Evolutionary conservation across 148 eudicot genomes (phyloP).

Genomic region (Rhododendron vialii): DNA sequence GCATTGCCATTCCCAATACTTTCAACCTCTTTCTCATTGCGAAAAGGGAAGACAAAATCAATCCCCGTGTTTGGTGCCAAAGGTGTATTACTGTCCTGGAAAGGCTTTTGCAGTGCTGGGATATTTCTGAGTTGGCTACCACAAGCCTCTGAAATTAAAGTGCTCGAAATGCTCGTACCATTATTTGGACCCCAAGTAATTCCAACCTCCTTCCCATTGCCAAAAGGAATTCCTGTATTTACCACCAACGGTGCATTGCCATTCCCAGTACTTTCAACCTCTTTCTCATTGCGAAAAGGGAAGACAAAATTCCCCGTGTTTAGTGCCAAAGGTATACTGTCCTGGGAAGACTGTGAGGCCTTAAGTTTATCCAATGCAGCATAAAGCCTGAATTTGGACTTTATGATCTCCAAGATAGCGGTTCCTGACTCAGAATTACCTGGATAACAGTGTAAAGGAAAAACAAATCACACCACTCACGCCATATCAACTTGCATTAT

Average conservation of each 20-base stretch:
- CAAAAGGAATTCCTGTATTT: background rate
- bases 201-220: constrained; percentile 8
- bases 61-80: constrained; percentile 13
- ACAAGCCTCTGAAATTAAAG: constrained; percentile 10
- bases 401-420: constrained; percentile 42
- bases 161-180: background rate
- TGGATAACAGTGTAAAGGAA: constrained; percentile 19
- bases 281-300: constrained; percentile 12
- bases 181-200: background rate
- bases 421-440: constrained; percentile 31
- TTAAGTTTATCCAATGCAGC: constrained; percentile 23
- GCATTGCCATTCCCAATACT: background rate
- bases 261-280: background rate
- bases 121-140: background rate
- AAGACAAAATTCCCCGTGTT: constrained; percentile 8
- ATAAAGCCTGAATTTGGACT: constrained; percentile 40
- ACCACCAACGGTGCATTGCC: background rate
- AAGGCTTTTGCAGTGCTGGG: background rate
- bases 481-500: background rate
- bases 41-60: background rate
- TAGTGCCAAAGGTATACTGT: constrained; percentile 7
- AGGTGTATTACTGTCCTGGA: background rate
- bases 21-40: constrained; percentile 13
- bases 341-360: constrained; percentile 5
- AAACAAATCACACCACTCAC: background rate